Evolutionary conservation across 371 early-diverging fungal species (phyloP).

Genomic region (Mucor plumbeus): DNA sequence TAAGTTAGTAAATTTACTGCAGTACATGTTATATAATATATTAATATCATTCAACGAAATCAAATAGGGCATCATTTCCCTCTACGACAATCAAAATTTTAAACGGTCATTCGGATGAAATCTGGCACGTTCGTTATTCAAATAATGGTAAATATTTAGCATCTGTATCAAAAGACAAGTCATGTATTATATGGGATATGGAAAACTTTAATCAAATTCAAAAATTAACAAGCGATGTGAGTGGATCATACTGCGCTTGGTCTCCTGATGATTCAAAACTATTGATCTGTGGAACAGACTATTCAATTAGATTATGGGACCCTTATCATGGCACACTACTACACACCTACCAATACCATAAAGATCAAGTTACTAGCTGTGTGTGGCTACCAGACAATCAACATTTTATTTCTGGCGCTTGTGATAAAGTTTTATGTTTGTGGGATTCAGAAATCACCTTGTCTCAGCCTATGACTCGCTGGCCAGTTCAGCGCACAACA

Average conservation of each 20-base stretch:
- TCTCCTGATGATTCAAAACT: constrained; percentile 82
- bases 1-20: constrained; percentile 48
- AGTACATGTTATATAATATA: neutral
- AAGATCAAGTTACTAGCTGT: constrained; percentile 79
- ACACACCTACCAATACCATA: constrained; percentile 62
- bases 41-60: neutral
- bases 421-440: constrained; percentile 76
- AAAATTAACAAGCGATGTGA: constrained; percentile 58
- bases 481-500: constrained; percentile 77
- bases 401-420: constrained; percentile 79
- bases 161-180: constrained; percentile 88
- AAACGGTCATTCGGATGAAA: constrained; percentile 88
- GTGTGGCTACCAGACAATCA: constrained; percentile 82
- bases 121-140: constrained; percentile 94
- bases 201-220: constrained; percentile 53
- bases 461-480: constrained; percentile 62
- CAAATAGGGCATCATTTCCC: constrained; percentile 29
- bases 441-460: constrained; percentile 61
- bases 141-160: constrained; percentile 85
- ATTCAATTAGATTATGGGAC: constrained; percentile 82
- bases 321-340: constrained; percentile 63
- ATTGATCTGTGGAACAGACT: constrained; percentile 84
- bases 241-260: constrained; percentile 86
- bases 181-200: constrained; percentile 88
- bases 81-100: constrained; percentile 64